Evolutionary conservation across 768 basidiomycete genomes (phyloP).

Genomic region (Suillus lakei): DNA sequence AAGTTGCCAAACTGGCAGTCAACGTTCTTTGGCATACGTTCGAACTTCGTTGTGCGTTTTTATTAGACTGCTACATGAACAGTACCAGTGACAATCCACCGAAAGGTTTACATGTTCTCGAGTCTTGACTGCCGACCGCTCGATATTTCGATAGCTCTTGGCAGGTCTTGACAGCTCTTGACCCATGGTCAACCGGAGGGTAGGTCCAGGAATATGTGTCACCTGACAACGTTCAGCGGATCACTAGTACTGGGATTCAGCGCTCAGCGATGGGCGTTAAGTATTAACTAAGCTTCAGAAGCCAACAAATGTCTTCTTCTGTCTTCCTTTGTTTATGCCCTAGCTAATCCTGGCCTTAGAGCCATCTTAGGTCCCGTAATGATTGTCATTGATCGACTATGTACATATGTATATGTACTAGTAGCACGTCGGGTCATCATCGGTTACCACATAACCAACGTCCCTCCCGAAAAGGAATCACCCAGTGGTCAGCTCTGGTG

Average conservation of each 20-base stretch:
- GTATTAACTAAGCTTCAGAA: not conserved
- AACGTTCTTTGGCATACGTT: not conserved
- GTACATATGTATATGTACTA: too few relatives aligned
- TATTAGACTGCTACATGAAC: not conserved
- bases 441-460: not conserved
- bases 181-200: not conserved
- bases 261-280: not conserved
- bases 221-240: not conserved
- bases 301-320: not conserved
- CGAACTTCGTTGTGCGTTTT: not conserved
- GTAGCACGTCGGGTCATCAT: not conserved
- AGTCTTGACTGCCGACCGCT: not conserved
- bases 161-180: not conserved
- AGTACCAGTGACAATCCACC: not conserved
- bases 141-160: not conserved
- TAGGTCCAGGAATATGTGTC: not conserved
- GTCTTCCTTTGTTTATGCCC: not conserved
- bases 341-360: not conserved
- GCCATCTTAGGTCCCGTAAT: not conserved
- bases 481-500: not conserved
- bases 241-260: not conserved
- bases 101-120: not conserved
- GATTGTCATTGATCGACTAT: not conserved
- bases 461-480: not conserved
- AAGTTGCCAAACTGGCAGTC: not conserved